phyloP scores from a whole-genome alignment of 2,329 filamentous ascomycete species.

The Microcyclosporella mali region DNA sequence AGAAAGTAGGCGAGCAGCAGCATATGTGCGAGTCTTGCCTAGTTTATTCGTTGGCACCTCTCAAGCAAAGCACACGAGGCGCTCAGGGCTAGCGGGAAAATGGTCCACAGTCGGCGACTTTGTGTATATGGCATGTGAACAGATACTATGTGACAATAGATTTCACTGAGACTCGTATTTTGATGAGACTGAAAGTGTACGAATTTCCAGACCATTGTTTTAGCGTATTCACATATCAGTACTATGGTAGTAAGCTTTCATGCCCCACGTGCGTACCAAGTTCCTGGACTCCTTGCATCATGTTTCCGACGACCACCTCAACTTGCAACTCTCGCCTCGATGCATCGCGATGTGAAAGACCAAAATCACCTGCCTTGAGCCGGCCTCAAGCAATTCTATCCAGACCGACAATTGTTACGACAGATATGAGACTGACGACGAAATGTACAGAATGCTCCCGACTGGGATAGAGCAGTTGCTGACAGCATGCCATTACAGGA shows the following conservation, averaged over 20 bases:
- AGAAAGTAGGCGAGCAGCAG: conserved; percentile 56
- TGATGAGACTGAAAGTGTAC: too few species aligned
- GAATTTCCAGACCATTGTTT: too few species aligned
- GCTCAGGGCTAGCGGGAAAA: not conserved
- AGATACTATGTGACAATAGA: conserved; percentile 10
- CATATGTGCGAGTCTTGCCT: not conserved
- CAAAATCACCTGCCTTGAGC: conserved; percentile 14
- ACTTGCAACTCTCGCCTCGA: not conserved
- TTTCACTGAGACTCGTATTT: too few species aligned
- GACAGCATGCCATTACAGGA: conserved; percentile 46
- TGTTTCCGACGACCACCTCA: conserved; percentile 7
- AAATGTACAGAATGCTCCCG: not conserved
- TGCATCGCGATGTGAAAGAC: conserved; percentile 1
- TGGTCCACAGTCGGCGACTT: not conserved
- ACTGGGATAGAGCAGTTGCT: not conserved
- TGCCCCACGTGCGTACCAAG: conserved; percentile 1
- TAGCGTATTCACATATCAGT: not conserved
- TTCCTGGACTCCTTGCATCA: conserved; percentile 2
- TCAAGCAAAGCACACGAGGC: conserved; percentile 1
- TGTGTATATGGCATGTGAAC: conserved; percentile 12
- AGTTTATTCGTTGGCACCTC: not conserved
- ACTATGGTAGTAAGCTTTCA: not conserved
- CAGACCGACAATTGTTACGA: not conserved
- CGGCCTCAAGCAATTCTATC: conserved; percentile 13
- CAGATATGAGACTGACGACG: conserved; percentile 3